Evolutionary conservation across 768 basidiomycete genomes (phyloP).

Genomic region (Kwoniella botswanensis): DNA sequence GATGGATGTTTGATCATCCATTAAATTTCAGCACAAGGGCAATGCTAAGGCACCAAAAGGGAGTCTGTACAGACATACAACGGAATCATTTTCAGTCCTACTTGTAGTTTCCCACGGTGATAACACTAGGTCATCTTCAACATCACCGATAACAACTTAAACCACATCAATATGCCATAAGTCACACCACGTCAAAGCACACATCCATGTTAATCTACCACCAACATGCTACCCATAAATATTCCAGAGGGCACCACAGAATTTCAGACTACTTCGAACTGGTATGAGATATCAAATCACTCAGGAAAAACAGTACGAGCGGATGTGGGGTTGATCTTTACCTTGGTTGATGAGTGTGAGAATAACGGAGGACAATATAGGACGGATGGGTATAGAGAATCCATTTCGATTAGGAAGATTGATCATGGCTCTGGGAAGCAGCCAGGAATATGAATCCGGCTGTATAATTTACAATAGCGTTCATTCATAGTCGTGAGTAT

Average conservation of each 20-base stretch:
- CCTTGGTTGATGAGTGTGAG: background rate
- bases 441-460: background rate
- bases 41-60: no score
- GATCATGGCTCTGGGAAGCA: background rate
- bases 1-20: no score
- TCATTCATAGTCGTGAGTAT: no score
- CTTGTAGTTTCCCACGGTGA: no score
- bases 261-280: background rate
- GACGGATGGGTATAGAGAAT: background rate
- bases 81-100: no score
- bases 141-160: no score
- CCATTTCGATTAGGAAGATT: background rate
- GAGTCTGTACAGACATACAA: no score
- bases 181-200: no score
- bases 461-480: no score
- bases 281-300: slow-evolving; percentile 1
- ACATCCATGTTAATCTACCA: background rate
- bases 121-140: no score
- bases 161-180: no score
- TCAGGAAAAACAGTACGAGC: background rate
- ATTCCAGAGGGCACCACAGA: background rate
- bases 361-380: background rate
- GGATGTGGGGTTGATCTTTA: background rate
- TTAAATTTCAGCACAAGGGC: no score
- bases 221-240: background rate